phyloP scores from a whole-genome alignment of 352 stramenopile species.

The Phytophthora pluvialis region DNA sequence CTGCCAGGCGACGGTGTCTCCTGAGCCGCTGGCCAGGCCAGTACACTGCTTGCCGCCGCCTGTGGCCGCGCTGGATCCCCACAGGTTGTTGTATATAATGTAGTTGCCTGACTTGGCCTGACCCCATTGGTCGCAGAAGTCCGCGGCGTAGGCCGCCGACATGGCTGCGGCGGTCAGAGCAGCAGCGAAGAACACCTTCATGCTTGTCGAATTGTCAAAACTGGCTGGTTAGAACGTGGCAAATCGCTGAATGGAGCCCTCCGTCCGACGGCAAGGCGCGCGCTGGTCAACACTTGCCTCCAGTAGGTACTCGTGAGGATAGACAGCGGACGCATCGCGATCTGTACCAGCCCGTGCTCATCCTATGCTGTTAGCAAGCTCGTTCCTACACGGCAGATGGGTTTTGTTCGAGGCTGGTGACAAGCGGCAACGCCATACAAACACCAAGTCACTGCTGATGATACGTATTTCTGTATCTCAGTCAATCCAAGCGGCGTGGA shows the following conservation, averaged over 20 bases:
- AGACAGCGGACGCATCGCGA: slow-evolving; percentile 1
- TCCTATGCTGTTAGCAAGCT: slow-evolving; percentile 19
- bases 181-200: slow-evolving; percentile 38
- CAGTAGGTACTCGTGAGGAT: slow-evolving; percentile 11
- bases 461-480: too few relatives aligned
- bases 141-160: slow-evolving; percentile 18
- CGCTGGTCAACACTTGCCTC: slow-evolving; percentile 26
- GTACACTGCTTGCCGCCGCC: slow-evolving; percentile 51
- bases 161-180: slow-evolving; percentile 27
- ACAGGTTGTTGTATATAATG: slow-evolving; percentile 66
- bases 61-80: slow-evolving; percentile 28
- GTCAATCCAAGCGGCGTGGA: not conserved
- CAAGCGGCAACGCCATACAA: slow-evolving; percentile 5
- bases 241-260: slow-evolving; percentile 30
- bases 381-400: slow-evolving; percentile 33
- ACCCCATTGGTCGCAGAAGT: slow-evolving; percentile 53
- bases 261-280: slow-evolving; percentile 1
- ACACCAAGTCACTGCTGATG: too few relatives aligned
- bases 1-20: slow-evolving; percentile 46
- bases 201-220: slow-evolving; percentile 28
- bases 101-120: slow-evolving; percentile 36
- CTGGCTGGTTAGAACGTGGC: slow-evolving; percentile 12
- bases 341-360: slow-evolving; percentile 15
- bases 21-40: slow-evolving; percentile 36
- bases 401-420: slow-evolving; percentile 1